Base-by-base conservation (phyloP, 345 rosid species). In the Citrus medica region DNA sequence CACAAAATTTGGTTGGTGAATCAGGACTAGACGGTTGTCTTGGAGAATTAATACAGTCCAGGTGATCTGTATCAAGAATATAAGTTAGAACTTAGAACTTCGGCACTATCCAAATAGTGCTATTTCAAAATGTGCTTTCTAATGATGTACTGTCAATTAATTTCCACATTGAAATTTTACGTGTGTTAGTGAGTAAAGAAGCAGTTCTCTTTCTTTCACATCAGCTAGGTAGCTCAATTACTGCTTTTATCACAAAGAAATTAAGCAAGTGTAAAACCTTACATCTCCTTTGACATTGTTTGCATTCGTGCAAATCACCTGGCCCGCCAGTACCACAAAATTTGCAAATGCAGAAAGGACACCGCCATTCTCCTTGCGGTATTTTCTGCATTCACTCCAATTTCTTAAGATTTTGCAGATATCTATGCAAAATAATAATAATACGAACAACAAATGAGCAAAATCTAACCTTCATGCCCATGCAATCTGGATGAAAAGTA, bases 271-370 rank as follows among this genome's bases (percentile, higher is more conserved):
- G 51, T 46, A 46, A 42, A 46, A 46, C 51, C 51, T 12, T 46
- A 46, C 51, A 85, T 24, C 51, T 65, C 35, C 73, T 85, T 4
- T 67, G 69, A 32, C 83, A 85, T 25, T 74, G 83, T 12, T 10
- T 0, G 13, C 85, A 85, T 16, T 60, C 62, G 0, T 5, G 37
- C 53, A 76, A 48, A 6, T 3, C 27, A 1, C 38, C 60, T 4
- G 25, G 5, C 16, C 63, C 4, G 6, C 37, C 63, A 5, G 4
- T 25, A 12, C 10, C 42, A 48, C 84, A 82, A 38, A 28, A 62
- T 67, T 35, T 79, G 78, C 87, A 85, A 9, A 77, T 13, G 28
- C 87, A 82, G 19, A 74, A 74, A 3, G 69, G 30, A 16, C 87
- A 85, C 4, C 60, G 16, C 85, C 85, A 85, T 1, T 28, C 83